Conservation (phyloP, 306 rosid genomes). For the Ormosia emarginata region DNA sequence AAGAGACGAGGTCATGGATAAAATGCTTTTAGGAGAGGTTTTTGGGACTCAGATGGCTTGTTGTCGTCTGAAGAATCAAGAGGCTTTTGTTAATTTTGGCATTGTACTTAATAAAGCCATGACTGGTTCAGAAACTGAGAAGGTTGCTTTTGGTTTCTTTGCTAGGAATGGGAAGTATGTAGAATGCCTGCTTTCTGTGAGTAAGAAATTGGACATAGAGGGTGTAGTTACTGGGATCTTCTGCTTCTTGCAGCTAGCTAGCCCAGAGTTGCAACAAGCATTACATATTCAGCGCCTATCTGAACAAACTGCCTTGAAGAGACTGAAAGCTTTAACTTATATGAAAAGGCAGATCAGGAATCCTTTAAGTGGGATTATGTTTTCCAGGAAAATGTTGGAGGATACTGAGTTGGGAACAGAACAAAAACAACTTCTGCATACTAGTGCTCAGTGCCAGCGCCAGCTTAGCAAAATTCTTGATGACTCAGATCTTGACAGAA, state of each 20-base stretch:
- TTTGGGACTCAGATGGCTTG: conserved; percentile 64
- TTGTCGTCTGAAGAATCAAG: conserved; percentile 89
- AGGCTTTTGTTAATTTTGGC: conserved; percentile 81
- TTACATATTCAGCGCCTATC: conserved; percentile 79
- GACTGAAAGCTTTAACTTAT: conserved; percentile 66
- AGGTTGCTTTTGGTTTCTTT: conserved; percentile 69
- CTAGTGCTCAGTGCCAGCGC: conserved; percentile 71
- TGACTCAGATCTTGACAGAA: conserved; percentile 85
- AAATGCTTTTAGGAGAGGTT: conserved; percentile 94
- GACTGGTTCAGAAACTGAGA: conserved; percentile 70
- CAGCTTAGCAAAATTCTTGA: conserved; percentile 91
- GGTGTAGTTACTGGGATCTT: conserved; percentile 79
- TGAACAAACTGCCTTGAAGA: conserved; percentile 82
- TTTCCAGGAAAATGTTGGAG: conserved; percentile 69
- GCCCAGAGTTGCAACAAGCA: conserved; percentile 85
- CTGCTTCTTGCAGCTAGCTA: conserved; percentile 95
- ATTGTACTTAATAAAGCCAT: conserved; percentile 72
- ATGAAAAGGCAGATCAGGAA: conserved; percentile 73
- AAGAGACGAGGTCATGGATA: conserved; percentile 79
- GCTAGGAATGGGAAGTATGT: conserved; percentile 61
- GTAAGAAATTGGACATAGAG: conserved; percentile 71
- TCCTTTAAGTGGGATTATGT: conserved; percentile 68
- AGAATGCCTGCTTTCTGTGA: conserved; percentile 83
- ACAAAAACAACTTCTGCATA: conserved; percentile 63
- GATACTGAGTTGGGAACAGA: conserved; percentile 66